Evolutionary conservation across 495 filamentous ascomycete species (phyloP), one percentile per base, ranked within the genome.

Genomic region (Hyaloscypha finlandica): DNA sequence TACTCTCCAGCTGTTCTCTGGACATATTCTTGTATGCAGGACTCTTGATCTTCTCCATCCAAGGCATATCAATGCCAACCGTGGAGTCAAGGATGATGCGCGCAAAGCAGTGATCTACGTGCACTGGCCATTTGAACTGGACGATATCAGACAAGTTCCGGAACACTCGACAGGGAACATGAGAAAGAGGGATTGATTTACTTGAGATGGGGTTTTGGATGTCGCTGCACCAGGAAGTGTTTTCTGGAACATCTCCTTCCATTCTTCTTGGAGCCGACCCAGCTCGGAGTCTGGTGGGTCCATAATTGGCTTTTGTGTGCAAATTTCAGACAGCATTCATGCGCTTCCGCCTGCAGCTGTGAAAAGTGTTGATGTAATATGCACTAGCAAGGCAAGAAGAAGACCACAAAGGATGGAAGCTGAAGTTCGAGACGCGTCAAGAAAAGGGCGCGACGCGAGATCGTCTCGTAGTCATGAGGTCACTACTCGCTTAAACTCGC

Each of bases 31-130:
- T 77, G 55, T 68, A 74, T 9, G 74, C 71, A 6, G 63, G 68
- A 9, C 53, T 72, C 35, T 70, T 69, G 57, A 62, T 60, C 62
- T 68, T 75, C 56, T 14, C 30, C 68, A 39, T 76, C 71, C 57
- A 74, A 65, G 66, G 68, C 35, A 42, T 59, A 64, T 64, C 71
- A 53, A 71, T 68, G 20, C 42, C 72, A 68, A 70, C 60, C 29
- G 68, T 64, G 25, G 58, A 57, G 22, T 67, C 75, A 53, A 76
- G 72, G 52, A 74, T 75, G 12, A 72, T 77, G 59, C 72, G 73
- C 35, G 67, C 71, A 25, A 75, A 69, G 54, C 66, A 69, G 56
- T 68, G 70, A 39, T 66, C 66, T 25, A 65, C 35, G 29, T 66
- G 53, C 11, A 72, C 56, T 25, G 66, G 70, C 67, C 66, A 72